Percentiles rank a stretch among this genome's conserved stretches.
phyloP scores from a whole-genome alignment of 495 filamentous ascomycete species.

The Lasiosphaeria miniovina region DNA sequence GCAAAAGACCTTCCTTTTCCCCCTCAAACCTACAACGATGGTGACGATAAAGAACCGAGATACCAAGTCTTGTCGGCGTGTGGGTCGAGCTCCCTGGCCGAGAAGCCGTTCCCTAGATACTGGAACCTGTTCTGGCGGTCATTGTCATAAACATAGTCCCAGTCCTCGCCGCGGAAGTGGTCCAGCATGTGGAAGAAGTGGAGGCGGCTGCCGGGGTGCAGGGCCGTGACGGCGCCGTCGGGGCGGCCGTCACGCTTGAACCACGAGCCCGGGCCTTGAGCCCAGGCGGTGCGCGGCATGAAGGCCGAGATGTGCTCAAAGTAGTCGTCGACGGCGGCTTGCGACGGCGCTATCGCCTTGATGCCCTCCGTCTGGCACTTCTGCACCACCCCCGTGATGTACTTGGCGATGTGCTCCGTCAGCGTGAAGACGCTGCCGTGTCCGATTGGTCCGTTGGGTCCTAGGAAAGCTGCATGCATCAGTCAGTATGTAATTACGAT shows the following conservation, averaged over 20 bases:
- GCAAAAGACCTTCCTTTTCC: too few relatives aligned
- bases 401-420: conserved; percentile 45
- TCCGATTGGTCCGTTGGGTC: conserved; percentile 49
- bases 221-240: conserved; percentile 47
- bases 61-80: conserved; percentile 44
- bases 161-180: conserved; percentile 49
- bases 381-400: conserved; percentile 40
- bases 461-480: conserved; percentile 37
- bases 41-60: conserved; percentile 26
- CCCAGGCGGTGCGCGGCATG: conserved; percentile 50
- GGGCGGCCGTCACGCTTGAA: conserved; percentile 41
- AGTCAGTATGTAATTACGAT: conserved; percentile 17
- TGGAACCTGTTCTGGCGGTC: conserved; percentile 37
- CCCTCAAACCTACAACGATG: too few relatives aligned
- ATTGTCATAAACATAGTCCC: conserved; percentile 41
- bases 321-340: conserved; percentile 45
- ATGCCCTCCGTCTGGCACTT: conserved; percentile 48
- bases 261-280: conserved; percentile 41
- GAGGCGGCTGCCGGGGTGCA: conserved; percentile 49
- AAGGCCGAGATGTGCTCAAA: conserved; percentile 42
- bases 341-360: conserved; percentile 36
- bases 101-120: conserved; percentile 52
- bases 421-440: conserved; percentile 50
- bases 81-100: conserved; percentile 38
- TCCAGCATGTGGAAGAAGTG: conserved; percentile 54